Evolutionary conservation across 2,329 filamentous ascomycete species (phyloP).

Genomic region (Calonectria naviculata): DNA sequence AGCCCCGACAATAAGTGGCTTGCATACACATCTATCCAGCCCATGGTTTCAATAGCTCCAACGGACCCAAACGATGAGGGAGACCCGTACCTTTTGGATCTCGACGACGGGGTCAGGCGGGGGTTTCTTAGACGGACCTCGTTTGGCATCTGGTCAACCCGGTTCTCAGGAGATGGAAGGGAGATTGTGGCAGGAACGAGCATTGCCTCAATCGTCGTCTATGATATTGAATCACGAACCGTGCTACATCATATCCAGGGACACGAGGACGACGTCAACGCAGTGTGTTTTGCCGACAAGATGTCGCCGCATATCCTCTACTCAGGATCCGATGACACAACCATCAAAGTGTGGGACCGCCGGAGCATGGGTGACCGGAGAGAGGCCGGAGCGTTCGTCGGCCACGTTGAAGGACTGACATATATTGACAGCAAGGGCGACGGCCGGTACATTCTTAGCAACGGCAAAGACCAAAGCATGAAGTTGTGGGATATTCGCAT

Average conservation of each 20-base stretch:
- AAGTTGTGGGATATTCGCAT: constrained; percentile 96
- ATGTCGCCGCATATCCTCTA: constrained; percentile 93
- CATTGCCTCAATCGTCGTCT: constrained; percentile 83
- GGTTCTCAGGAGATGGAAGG: constrained; percentile 91
- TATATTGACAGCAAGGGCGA: constrained; percentile 79
- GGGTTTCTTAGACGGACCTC: constrained; percentile 43
- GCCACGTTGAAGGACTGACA: constrained; percentile 74
- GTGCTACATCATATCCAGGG: constrained; percentile 81
- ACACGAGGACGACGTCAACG: constrained; percentile 92
- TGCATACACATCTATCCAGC: constrained; percentile 90
- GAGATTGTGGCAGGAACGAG: constrained; percentile 93
- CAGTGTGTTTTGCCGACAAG: constrained; percentile 93
- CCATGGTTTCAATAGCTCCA: constrained; percentile 84
- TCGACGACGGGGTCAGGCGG: constrained; percentile 53
- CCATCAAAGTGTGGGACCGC: constrained; percentile 95
- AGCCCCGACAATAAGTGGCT: constrained; percentile 93
- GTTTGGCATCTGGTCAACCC: constrained; percentile 86
- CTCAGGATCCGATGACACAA: constrained; percentile 94
- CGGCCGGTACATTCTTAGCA: constrained; percentile 87
- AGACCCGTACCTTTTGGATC: constrained; percentile 83
- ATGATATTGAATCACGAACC: constrained; percentile 86
- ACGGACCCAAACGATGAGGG: constrained; percentile 87
- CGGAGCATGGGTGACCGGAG: constrained; percentile 89
- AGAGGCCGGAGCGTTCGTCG: constrained; percentile 73
- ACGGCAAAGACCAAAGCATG: constrained; percentile 96